Conservation (phyloP, 805 yeast genomes). For the Ogataea paraovalis region DNA sequence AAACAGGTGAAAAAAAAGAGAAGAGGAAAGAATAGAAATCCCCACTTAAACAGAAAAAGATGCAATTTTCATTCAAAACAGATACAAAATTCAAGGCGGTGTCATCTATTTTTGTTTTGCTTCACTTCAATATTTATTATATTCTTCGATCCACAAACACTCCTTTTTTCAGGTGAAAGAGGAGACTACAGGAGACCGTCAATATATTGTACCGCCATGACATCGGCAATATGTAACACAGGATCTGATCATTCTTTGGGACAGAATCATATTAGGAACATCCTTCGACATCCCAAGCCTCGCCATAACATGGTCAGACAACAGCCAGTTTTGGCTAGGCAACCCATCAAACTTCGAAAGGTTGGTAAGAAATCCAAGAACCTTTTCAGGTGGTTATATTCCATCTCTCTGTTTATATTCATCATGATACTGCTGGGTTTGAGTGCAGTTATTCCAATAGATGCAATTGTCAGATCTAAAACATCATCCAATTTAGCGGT, state of each 20-base stretch:
- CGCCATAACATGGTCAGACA: conserved; percentile 1
- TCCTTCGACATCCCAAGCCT: conserved; percentile 8
- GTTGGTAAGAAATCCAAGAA: conserved; percentile 20
- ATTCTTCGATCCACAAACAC: no score
- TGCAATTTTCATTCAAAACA: no score
- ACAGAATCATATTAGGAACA: background rate
- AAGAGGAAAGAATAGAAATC: background rate
- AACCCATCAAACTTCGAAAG: conserved; percentile 10
- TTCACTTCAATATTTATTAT: no score
- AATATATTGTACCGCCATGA: background rate
- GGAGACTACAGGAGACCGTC: no score
- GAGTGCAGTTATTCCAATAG: conserved; percentile 71
- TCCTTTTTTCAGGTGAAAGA: no score
- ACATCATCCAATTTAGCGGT: conserved; percentile 57
- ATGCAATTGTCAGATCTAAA: conserved; percentile 61
- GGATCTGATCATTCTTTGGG: background rate
- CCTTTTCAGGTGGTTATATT: conserved; percentile 39
- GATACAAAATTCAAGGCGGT: no score
- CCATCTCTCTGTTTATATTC: conserved; percentile 39
- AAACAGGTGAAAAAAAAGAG: background rate
- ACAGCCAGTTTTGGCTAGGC: conserved; percentile 9
- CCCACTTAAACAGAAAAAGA: no score
- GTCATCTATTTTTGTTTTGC: no score
- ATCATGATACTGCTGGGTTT: conserved; percentile 49
- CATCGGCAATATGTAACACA: background rate